Conservation (phyloP, 768 basidiomycete species). For the Termitomyces sp. region DNA sequence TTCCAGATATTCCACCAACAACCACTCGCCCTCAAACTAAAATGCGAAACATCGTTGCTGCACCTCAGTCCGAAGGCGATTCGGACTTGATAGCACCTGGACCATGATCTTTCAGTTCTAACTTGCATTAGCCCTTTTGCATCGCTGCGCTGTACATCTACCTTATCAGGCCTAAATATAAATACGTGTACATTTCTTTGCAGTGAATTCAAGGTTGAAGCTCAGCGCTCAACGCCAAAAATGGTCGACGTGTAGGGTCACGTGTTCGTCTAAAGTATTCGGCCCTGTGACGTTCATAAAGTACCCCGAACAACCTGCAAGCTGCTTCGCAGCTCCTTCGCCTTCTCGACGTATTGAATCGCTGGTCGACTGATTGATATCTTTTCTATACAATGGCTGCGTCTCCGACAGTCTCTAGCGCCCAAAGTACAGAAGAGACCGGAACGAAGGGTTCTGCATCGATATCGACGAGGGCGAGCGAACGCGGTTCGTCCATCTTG, state of each 20-base stretch:
- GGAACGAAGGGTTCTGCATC: conserved; percentile 34
- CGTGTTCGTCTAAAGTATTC: conserved; percentile 6
- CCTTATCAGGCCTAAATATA: background rate
- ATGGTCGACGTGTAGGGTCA: conserved; percentile 9
- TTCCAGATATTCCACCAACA: conserved; percentile 35
- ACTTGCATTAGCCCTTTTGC: background rate
- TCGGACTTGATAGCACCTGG: conserved; percentile 34
- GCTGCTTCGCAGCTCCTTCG: conserved; percentile 8
- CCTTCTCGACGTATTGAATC: conserved; percentile 9
- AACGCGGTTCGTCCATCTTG: conserved; percentile 40
- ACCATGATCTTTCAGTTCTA: conserved; percentile 13
- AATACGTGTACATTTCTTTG: background rate
- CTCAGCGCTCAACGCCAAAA: too few species aligned
- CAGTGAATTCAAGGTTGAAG: too few species aligned
- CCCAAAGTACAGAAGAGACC: conserved; percentile 27
- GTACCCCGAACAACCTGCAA: background rate
- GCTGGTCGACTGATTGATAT: conserved; percentile 14
- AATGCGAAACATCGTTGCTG: conserved; percentile 59
- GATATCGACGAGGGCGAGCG: conserved; percentile 38
- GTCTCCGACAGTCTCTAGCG: conserved; percentile 22
- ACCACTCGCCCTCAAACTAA: conserved; percentile 51
- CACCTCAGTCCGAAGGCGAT: conserved; percentile 45
- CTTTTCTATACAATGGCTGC: conserved; percentile 12
- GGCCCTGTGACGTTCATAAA: background rate
- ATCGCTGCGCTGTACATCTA: background rate